Percentiles rank a stretch among this genome's conserved stretches.
Conservation (phyloP, 352 stramenopile species). For the Phytophthora megakarya region DNA sequence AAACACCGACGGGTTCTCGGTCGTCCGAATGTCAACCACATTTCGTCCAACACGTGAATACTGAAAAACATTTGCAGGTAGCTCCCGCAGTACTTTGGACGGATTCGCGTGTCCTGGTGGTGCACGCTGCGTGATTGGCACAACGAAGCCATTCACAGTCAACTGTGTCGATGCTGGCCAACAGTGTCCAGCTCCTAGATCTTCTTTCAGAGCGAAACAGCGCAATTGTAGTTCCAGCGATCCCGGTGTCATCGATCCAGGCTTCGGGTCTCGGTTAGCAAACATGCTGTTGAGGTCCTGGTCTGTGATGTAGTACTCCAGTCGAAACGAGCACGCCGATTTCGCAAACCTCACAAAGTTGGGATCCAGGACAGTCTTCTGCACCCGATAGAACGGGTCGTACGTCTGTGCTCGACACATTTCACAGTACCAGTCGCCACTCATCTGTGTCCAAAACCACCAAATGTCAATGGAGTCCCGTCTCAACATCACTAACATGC, state of each 20-base stretch:
- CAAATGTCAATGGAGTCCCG: too few relatives aligned
- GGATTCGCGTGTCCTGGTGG: conserved; percentile 76
- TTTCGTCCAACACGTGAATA: conserved; percentile 74
- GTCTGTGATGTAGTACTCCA: conserved; percentile 76
- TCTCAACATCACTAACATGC: too few relatives aligned
- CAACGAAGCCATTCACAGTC: conserved; percentile 71
- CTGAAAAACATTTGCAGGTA: conserved; percentile 77
- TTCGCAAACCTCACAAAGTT: conserved; percentile 75
- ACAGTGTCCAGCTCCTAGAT: conserved; percentile 67
- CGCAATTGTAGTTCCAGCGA: conserved; percentile 79
- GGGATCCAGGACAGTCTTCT: conserved; percentile 58
- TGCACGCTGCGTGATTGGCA: conserved; percentile 69
- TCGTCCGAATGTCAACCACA: conserved; percentile 71
- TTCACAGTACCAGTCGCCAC: conserved; percentile 77
- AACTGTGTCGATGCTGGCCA: conserved; percentile 77
- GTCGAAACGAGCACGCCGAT: conserved; percentile 44
- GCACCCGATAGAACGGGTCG: conserved; percentile 73
- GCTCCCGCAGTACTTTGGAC: conserved; percentile 80
- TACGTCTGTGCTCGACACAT: conserved; percentile 65
- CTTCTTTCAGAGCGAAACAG: conserved; percentile 77
- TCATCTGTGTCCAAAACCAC: conserved; percentile 30
- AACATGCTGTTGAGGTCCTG: conserved; percentile 79
- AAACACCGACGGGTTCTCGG: conserved; percentile 66
- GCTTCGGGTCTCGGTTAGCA: conserved; percentile 52
- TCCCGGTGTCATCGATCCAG: conserved; percentile 58